Conservation (phyloP, 768 basidiomycete genomes). For the Mycena pura region DNA sequence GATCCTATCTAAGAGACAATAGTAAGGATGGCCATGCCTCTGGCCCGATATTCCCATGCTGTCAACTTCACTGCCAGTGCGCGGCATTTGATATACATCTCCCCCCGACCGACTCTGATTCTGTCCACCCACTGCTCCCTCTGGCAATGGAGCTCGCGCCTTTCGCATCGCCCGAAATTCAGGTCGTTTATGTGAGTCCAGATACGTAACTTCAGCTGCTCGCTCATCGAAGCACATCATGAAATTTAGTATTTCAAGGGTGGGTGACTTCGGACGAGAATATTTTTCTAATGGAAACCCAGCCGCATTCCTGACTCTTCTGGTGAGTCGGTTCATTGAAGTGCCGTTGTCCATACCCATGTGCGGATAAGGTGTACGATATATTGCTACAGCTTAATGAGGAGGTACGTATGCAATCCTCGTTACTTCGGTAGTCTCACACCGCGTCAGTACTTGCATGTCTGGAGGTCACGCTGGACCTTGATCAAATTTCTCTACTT, state of each 20-base stretch:
- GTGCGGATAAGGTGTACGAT: constrained; percentile 11
- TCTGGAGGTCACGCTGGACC: constrained; percentile 9
- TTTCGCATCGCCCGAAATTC: neutral
- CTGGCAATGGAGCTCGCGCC: constrained; percentile 11
- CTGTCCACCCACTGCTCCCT: neutral
- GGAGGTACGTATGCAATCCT: neutral
- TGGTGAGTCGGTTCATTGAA: neutral
- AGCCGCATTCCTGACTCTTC: constrained; percentile 5
- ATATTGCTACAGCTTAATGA: constrained; percentile 14
- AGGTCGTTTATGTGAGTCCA: constrained; percentile 6
- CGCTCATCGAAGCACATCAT: too few relatives aligned
- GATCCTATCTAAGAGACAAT: too few relatives aligned
- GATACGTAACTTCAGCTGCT: neutral
- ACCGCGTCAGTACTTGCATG: neutral
- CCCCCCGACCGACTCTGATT: neutral
- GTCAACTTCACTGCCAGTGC: too few relatives aligned
- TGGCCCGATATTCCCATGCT: too few relatives aligned
- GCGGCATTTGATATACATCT: too few relatives aligned
- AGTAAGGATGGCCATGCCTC: too few relatives aligned
- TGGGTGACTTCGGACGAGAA: neutral
- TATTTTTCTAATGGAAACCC: neutral
- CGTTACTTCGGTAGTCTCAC: neutral
- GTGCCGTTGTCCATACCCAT: neutral
- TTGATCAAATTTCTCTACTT: constrained; percentile 20
- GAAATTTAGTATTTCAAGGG: constrained; percentile 7